phyloP scores from a whole-genome alignment of 2,329 filamentous ascomycete genomes.

The Diaporthe australafricana region DNA sequence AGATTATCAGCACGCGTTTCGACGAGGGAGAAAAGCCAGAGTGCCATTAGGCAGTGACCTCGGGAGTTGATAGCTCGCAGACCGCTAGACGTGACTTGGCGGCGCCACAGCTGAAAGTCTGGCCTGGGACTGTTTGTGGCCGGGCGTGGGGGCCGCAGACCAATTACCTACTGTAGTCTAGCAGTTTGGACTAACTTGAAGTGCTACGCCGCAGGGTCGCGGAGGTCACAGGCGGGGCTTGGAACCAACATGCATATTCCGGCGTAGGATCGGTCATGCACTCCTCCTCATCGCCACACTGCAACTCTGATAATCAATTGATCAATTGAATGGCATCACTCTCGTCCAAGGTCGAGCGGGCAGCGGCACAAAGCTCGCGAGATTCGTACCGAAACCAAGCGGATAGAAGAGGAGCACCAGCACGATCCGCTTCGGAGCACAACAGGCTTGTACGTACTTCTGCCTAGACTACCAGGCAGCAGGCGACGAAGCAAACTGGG shows the following conservation, averaged over 20 bases:
- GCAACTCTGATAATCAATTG: not conserved
- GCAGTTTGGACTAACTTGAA: not conserved
- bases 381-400: too few species aligned
- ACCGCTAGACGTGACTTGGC: not conserved
- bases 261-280: constrained; percentile 1
- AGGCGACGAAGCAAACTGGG: too few species aligned
- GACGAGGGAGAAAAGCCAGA: not conserved
- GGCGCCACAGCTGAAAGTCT: constrained; percentile 26
- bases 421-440: too few species aligned
- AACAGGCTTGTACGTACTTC: too few species aligned
- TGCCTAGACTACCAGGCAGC: too few species aligned
- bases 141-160: not conserved
- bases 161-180: not conserved
- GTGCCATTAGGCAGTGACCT: not conserved
- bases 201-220: not conserved
- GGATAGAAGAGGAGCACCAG: not conserved
- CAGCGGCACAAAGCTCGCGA: too few species aligned
- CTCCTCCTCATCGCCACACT: constrained; percentile 1
- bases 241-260: constrained; percentile 18
- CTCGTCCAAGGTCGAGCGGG: not conserved
- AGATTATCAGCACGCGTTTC: not conserved
- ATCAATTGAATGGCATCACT: not conserved
- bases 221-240: not conserved
- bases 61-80: not conserved
- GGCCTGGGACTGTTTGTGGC: not conserved